Evolutionary conservation across 1,284 basidiomycete species (phyloP).

Genomic region (Sparassis latifolia): DNA sequence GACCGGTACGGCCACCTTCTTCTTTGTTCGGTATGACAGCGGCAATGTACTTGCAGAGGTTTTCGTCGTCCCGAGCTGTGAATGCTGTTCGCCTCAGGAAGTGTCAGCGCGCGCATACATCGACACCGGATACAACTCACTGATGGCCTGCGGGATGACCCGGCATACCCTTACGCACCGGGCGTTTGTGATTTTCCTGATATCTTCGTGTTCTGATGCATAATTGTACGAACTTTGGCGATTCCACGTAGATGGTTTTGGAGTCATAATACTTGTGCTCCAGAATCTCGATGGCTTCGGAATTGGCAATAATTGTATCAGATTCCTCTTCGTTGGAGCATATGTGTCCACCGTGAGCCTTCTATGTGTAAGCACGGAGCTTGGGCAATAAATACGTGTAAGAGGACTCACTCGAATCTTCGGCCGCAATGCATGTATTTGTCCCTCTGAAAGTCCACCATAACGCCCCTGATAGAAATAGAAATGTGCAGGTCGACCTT

Average conservation of each 20-base stretch:
- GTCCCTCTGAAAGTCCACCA: not conserved
- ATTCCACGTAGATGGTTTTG: slow-evolving; percentile 12
- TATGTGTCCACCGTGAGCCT: slow-evolving; percentile 15
- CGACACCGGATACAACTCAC: not conserved
- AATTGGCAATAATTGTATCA: slow-evolving; percentile 15
- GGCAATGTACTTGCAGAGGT: slow-evolving; percentile 65
- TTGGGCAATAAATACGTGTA: not conserved
- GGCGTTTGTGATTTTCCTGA: slow-evolving; percentile 5
- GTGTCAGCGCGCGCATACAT: not conserved
- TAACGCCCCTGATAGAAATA: not conserved
- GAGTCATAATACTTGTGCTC: slow-evolving; percentile 5
- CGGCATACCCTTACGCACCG: slow-evolving; percentile 6
- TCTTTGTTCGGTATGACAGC: slow-evolving; percentile 62
- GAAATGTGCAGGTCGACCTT: not conserved
- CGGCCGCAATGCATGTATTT: not conserved
- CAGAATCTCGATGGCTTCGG: slow-evolving; percentile 7
- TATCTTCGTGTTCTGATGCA: slow-evolving; percentile 15
- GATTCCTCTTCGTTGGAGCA: slow-evolving; percentile 4
- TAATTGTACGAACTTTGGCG: slow-evolving; percentile 10
- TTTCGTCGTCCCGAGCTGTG: slow-evolving; percentile 59
- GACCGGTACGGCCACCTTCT: slow-evolving; percentile 65
- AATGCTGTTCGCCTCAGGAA: slow-evolving; percentile 56
- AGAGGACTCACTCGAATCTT: slow-evolving; percentile 1
- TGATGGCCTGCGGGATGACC: not conserved
- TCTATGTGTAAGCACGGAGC: no score